These are phyloP conservation scores for Pythium dissotocum DNA, from an alignment of 352 stramenopile species.

Conservation along the genomic window DNA sequence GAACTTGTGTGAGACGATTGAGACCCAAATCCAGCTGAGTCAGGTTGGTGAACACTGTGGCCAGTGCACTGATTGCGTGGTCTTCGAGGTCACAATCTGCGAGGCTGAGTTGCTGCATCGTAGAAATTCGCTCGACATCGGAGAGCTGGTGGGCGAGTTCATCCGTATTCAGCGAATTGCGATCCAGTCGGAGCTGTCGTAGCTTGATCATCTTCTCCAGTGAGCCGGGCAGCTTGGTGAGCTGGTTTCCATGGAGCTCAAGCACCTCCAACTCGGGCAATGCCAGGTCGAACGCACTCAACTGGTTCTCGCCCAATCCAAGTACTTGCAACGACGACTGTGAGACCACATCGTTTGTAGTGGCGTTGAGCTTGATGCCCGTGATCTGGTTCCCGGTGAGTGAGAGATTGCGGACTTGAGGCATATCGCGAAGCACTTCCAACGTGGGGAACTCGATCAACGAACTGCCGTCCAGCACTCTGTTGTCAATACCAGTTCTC, in stretches of 20 bases:
- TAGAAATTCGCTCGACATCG: neutral
- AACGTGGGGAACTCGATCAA: neutral
- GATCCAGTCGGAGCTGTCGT: neutral
- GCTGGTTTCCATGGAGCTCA: conserved; percentile 11
- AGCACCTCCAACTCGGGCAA: conserved; percentile 1
- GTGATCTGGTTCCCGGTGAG: conserved; percentile 16
- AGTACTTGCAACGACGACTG: neutral
- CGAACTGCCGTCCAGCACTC: conserved; percentile 4
- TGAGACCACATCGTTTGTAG: neutral
- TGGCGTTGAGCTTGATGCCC: neutral
- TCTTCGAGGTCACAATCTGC: neutral
- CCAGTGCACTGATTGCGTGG: neutral
- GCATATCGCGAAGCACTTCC: conserved; percentile 15
- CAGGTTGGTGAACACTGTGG: conserved; percentile 6
- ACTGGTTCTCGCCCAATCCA: conserved; percentile 5
- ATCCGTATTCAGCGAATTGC: neutral
- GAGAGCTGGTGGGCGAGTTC: neutral
- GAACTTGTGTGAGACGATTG: neutral
- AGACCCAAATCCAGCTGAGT: conserved; percentile 2
- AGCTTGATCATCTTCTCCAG: neutral
- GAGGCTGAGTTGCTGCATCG: neutral
- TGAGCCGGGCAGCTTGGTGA: conserved; percentile 6
- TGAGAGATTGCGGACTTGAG: conserved; percentile 11
- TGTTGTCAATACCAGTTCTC: neutral
- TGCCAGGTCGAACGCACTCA: conserved; percentile 1